Evolutionary conservation across 1,139 yeast genomes (phyloP).

Genomic region (Zygosaccharomyces pseudobailii): DNA sequence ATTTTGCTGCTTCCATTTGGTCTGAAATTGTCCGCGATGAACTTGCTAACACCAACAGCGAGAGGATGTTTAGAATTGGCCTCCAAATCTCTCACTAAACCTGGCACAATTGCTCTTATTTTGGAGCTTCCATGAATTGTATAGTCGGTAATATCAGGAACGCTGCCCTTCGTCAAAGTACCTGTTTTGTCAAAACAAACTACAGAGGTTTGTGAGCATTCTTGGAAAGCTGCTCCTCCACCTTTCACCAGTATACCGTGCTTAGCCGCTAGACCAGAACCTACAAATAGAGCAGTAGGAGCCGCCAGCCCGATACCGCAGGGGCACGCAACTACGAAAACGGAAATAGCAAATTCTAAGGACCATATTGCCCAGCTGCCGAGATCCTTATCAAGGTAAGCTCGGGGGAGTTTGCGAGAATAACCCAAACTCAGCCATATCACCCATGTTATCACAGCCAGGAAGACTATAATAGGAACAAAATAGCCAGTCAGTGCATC

Average conservation of each 20-base stretch:
- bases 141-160: conserved; percentile 52
- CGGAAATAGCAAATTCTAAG: conserved; percentile 69
- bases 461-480: conserved; percentile 60
- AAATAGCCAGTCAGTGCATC: conserved; percentile 67
- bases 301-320: conserved; percentile 91
- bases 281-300: conserved; percentile 88
- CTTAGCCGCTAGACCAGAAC: conserved; percentile 80
- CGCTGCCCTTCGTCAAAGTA: conserved; percentile 62
- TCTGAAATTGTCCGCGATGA: conserved; percentile 30
- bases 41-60: conserved; percentile 52
- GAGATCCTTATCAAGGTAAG: conserved; percentile 56
- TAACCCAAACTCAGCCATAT: conserved; percentile 61
- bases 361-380: conserved; percentile 83
- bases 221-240: conserved; percentile 80
- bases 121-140: conserved; percentile 26
- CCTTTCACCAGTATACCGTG: conserved; percentile 76
- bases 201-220: conserved; percentile 58
- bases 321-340: conserved; percentile 86
- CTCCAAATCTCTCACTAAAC: conserved; percentile 57
- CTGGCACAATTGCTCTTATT: conserved; percentile 38
- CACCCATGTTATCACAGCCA: conserved; percentile 63
- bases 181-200: conserved; percentile 81
- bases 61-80: conserved; percentile 66
- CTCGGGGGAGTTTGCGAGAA: conserved; percentile 48
- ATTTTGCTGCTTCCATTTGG: conserved; percentile 37